Evolutionary conservation across 192 early-diverging fungal species (phyloP).

Genomic region (Coemansia nantahalensis): DNA sequence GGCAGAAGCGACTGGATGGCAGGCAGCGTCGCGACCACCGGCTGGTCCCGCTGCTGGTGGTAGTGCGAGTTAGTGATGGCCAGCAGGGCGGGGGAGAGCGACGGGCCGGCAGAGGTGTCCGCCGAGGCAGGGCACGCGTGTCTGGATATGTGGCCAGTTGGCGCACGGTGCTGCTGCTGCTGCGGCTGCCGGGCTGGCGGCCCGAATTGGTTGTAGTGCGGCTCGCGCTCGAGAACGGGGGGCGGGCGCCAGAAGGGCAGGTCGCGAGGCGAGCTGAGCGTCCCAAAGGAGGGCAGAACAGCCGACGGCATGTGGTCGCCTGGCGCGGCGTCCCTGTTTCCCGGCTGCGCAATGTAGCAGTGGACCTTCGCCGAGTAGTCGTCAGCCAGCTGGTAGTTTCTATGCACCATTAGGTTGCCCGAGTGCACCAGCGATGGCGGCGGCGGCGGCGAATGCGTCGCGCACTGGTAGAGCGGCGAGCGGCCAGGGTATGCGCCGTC

Average conservation of each 20-base stretch:
- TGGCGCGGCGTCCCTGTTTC: slow-evolving; percentile 7
- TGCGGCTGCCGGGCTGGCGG: not conserved
- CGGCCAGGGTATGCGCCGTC: not conserved
- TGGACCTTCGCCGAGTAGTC: slow-evolving; percentile 37
- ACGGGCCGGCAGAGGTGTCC: not conserved
- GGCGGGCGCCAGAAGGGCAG: slow-evolving; percentile 56
- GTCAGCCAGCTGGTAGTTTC: slow-evolving; percentile 24
- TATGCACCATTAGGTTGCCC: slow-evolving; percentile 25
- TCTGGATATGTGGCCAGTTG: no score
- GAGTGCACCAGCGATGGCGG: slow-evolving; percentile 1
- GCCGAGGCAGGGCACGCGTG: no score
- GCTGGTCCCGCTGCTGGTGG: slow-evolving; percentile 17
- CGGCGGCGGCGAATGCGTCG: not conserved
- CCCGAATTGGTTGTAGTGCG: slow-evolving; percentile 37
- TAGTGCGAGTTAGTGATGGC: slow-evolving; percentile 43
- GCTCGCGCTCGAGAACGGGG: slow-evolving; percentile 44
- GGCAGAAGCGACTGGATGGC: slow-evolving; percentile 17
- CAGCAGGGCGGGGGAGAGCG: slow-evolving; percentile 33
- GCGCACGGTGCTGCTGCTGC: slow-evolving; percentile 3
- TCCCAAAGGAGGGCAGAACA: slow-evolving; percentile 19
- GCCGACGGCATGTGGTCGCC: slow-evolving; percentile 30
- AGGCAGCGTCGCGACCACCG: slow-evolving; percentile 7
- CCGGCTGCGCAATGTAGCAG: slow-evolving; percentile 39
- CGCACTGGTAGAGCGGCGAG: not conserved
- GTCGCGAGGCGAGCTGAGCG: slow-evolving; percentile 7